Evolutionary conservation across 495 filamentous ascomycete species (phyloP), one percentile per base, ranked within the genome.

Genomic region (Daldinia loculata): DNA sequence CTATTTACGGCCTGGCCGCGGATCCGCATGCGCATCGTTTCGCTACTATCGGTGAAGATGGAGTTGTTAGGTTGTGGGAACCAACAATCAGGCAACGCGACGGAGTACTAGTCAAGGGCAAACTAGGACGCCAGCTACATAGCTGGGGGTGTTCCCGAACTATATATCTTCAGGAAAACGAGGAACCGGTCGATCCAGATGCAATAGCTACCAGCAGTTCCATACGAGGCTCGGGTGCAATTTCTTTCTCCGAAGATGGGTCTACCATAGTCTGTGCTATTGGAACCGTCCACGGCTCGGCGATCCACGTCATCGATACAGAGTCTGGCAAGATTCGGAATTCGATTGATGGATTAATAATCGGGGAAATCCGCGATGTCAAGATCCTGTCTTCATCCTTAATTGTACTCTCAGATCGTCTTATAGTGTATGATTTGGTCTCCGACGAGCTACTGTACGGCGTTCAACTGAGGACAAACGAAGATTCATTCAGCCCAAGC

Each of bases 231-330:
- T 84, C 79, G 51, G 89, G 85, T 22, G 80, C 83, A 51, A 77
- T 97, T 50, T 82, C 89, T 17, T 97, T 92, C 77, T 96, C 95
- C 2, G 86, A 91, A 61, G 95, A 99, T 78, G 94, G 93, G 2
- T 98, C 96, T 4, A 85, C 92, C 2, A 83, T 98, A 29, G 95
- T 93, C 32, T 89, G 80, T 66, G 82, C 84, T 29, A 73, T 80
- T 26, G 81, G 80, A 17, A 75, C 78, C 26, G 57, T 77, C 17
- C 77, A 83, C 11, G 79, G 83, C 26, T 85, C 83, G 4, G 74
- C 85, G 12, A 72, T 92, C 24, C 84, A 89, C 62, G 79, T 92
- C 45, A 84, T 92, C 63, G 86, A 91, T 71, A 81, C 89, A 2
- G 78, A 80, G 56, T 85, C 83, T 2, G 90, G 90, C 1, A 74